Percentiles rank a stretch among this genome's conserved stretches.
These are phyloP conservation scores for Pseudogymnoascus sp. DNA, from an alignment of 2,329 filamentous ascomycete genomes.

Conservation along the genomic window DNA sequence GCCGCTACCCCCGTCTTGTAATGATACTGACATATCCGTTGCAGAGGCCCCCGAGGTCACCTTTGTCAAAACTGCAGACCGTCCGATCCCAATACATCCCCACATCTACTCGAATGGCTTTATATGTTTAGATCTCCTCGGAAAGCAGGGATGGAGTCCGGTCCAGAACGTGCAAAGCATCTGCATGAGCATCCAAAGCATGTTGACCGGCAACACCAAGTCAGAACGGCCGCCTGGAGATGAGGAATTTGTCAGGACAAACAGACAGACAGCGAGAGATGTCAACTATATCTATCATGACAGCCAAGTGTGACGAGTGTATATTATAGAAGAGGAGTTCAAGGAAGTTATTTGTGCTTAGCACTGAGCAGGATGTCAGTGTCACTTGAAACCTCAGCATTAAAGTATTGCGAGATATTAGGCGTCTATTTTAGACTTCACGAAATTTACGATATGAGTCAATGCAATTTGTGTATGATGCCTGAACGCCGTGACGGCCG, in stretches of 20 bases:
- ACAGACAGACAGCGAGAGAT: constrained; percentile 72
- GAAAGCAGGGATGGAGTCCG: constrained; percentile 83
- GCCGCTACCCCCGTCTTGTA: not conserved
- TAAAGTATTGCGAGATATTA: not conserved
- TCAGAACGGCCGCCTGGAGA: constrained; percentile 87
- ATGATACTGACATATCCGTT: not conserved
- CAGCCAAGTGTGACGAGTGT: not conserved
- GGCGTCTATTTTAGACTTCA: constrained; percentile 1
- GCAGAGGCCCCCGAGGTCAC: constrained; percentile 90
- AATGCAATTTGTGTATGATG: not conserved
- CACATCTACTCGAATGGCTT: constrained; percentile 99
- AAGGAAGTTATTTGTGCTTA: not conserved
- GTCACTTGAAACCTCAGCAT: not conserved
- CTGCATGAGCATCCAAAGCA: constrained; percentile 95
- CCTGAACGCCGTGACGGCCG: not conserved
- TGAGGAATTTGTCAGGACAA: constrained; percentile 76
- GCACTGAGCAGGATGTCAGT: not conserved
- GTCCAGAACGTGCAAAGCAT: constrained; percentile 96
- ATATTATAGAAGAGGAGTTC: not conserved
- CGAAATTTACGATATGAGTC: not conserved
- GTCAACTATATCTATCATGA: constrained; percentile 95
- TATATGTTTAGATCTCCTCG: constrained; percentile 91
- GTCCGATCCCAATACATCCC: constrained; percentile 83
- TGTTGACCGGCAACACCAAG: constrained; percentile 91
- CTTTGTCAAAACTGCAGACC: constrained; percentile 60